Conservation (phyloP, 1,139 yeast species). For the Taiozyma sp. region DNA sequence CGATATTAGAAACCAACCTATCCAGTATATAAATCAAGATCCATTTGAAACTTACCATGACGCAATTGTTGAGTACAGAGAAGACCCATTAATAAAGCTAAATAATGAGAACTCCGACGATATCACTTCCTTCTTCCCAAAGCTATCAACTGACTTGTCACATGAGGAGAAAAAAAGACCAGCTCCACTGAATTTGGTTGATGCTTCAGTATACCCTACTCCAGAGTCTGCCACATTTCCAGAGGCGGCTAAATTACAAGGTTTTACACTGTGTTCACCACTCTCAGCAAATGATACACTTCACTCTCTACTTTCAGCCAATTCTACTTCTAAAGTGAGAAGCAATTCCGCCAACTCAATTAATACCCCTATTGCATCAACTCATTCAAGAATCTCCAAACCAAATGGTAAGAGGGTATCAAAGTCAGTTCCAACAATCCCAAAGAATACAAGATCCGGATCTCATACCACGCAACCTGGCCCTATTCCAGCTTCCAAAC, state of each 20-base stretch:
- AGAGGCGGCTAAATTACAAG: not conserved
- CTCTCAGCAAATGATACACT: not conserved
- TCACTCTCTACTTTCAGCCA: not conserved
- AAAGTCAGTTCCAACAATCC: constrained; percentile 10
- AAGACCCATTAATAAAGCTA: not conserved
- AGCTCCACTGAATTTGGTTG: constrained; percentile 1
- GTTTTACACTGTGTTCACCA: not conserved
- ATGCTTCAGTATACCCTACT: not conserved
- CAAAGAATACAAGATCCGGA: not conserved
- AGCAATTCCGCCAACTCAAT: not conserved
- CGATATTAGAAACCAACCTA: not conserved
- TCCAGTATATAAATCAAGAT: not conserved
- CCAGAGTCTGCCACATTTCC: not conserved
- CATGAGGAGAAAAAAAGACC: not conserved
- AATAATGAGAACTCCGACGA: not conserved
- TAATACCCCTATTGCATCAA: not conserved
- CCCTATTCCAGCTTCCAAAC: constrained; percentile 29
- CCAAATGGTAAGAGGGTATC: constrained; percentile 1
- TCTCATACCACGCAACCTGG: constrained; percentile 25
- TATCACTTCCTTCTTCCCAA: constrained; percentile 10
- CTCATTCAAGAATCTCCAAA: constrained; percentile 1
- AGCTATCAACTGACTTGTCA: constrained; percentile 13
- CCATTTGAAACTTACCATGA: not conserved
- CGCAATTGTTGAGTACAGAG: not conserved
- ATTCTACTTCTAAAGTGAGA: too few species aligned